Evolutionary conservation across 164 flowering plant species (phyloP).

Genomic region (Piper betle): DNA sequence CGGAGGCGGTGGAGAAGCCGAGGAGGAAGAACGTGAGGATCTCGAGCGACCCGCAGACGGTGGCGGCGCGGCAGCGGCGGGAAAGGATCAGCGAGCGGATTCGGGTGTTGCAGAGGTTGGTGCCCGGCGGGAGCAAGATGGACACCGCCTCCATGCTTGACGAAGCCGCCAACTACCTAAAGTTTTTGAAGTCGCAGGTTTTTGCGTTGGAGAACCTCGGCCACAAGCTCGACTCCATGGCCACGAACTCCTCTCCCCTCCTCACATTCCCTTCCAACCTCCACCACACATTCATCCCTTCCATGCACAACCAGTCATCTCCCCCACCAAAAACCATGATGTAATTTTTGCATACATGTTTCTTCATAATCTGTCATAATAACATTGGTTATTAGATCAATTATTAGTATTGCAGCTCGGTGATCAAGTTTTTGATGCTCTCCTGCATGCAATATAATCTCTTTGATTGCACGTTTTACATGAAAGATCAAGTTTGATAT

Average conservation of each 20-base stretch:
- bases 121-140: slow-evolving; percentile 96
- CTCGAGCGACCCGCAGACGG: slow-evolving; percentile 90
- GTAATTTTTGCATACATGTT: slow-evolving; percentile 5
- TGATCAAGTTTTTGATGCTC: no score
- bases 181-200: slow-evolving; percentile 77
- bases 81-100: slow-evolving; percentile 90
- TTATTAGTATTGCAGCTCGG: no score
- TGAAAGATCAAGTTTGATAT: no score
- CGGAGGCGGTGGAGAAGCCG: slow-evolving; percentile 66
- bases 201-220: slow-evolving; percentile 55
- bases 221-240: slow-evolving; percentile 24
- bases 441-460: no score
- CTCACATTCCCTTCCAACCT: slow-evolving; percentile 24
- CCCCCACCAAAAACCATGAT: slow-evolving; percentile 14
- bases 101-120: slow-evolving; percentile 73
- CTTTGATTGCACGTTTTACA: no score
- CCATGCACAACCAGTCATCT: slow-evolving; percentile 38
- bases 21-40: slow-evolving; percentile 83
- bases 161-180: slow-evolving; percentile 94
- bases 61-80: slow-evolving; percentile 89
- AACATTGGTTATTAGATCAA: no score
- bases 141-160: slow-evolving; percentile 99
- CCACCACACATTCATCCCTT: slow-evolving; percentile 22
- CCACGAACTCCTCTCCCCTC: slow-evolving; percentile 3
- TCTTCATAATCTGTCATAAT: no score